Evolutionary conservation across 306 rosid species (phyloP).

Genomic region (Comarum palustre): DNA sequence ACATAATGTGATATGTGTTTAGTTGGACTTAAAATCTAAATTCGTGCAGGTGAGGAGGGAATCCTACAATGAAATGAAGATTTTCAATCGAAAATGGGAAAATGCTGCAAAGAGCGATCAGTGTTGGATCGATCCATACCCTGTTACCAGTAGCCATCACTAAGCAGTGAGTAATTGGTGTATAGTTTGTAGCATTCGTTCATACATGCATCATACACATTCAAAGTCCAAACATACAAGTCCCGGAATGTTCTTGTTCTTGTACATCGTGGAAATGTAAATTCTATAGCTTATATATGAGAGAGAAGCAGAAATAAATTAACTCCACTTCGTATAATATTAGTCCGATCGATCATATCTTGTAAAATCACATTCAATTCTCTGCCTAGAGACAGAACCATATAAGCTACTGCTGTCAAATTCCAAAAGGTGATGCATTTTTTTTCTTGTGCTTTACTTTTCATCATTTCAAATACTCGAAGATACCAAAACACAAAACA

Average conservation of each 20-base stretch:
- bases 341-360: background rate
- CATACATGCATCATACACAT: background rate
- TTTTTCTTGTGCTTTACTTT: too few species aligned
- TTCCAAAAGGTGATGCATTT: too few species aligned
- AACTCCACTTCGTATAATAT: background rate
- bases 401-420: background rate
- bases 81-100: slow-evolving; percentile 43
- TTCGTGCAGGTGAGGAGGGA: slow-evolving; percentile 50
- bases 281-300: background rate
- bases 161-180: background rate
- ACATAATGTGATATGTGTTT: background rate
- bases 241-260: background rate
- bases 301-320: background rate
- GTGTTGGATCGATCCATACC: slow-evolving; percentile 47
- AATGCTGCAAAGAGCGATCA: slow-evolving; percentile 38
- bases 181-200: background rate
- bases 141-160: background rate
- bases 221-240: background rate
- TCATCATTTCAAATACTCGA: too few species aligned
- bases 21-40: background rate
- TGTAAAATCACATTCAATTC: background rate
- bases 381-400: background rate
- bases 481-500: too few species aligned
- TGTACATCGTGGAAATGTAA: slow-evolving; percentile 1
- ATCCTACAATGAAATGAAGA: slow-evolving; percentile 36